Evolutionary conservation across 208 protist genomes (phyloP), one percentile per base, ranked within the genome.

Genomic region (Trypanosoma cruzi): DNA sequence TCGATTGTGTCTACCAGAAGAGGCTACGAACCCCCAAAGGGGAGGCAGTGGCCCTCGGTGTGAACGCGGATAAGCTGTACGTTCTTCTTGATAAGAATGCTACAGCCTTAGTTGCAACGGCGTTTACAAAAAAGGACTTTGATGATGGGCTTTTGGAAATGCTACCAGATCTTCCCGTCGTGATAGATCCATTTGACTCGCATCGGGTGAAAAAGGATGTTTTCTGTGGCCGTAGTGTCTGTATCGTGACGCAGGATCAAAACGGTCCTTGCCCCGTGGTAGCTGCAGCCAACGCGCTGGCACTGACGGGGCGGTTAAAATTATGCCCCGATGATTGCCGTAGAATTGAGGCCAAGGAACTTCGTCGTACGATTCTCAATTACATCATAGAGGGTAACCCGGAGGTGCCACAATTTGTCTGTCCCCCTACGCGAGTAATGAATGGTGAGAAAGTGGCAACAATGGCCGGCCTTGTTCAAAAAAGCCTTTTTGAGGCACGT

Each of bases 261-360:
- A 73, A 82, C 54, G 81, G 77, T 13, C 81, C 81, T 16, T 86
- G 81, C 52, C 81, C 77, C 34, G 55, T 86, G 18, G 31, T 86
- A 4, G 81, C 81, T 2, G 56, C 73, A n/a, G 64, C 78, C 49
- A 86, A 86, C 57, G 77, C 81, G 7, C 63, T 86, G 49, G 40
- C 58, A 4, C 58, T 86, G 18, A 14, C 50, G 37, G 74, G 71
- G 11, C 40, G 32, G 20, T 11, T 86, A 14, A 22, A 44, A 7
- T 52, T 84, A 24, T 73, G 63, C 55, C n/a, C 29, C 4, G 28
- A 63, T 52, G 32, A 54, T 31, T 54, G 61, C 34, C 34, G 55
- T 29, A 22, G 52, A 7, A 61, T 76, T 58, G 53, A 69, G 36
- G 64, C 61, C n/a, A 24, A 55, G 37, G 48, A 67, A 22, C 37